Conservation (phyloP, 176 grass and related monocot species). For the Musa acuminata region DNA sequence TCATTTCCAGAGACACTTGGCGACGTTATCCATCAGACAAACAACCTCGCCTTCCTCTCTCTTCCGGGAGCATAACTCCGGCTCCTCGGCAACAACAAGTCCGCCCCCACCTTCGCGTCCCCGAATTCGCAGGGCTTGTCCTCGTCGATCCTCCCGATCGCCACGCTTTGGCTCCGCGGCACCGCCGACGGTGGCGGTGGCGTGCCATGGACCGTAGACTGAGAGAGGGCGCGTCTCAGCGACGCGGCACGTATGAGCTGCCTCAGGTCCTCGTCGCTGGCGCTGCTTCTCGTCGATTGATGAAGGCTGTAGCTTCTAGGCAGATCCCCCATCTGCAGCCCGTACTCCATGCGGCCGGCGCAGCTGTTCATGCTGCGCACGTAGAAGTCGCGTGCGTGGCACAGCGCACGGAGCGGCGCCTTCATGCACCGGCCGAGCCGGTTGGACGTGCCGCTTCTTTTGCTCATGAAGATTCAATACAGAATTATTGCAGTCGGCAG, state of each 20-base stretch:
- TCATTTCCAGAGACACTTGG: background rate
- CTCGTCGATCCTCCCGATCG: constrained; percentile 8
- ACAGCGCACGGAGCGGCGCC: constrained; percentile 25
- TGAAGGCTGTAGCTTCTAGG: constrained; percentile 21
- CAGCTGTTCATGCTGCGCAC: constrained; percentile 32
- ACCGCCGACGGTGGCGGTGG: background rate
- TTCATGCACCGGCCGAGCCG: constrained; percentile 7
- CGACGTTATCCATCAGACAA: background rate
- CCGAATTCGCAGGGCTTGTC: constrained; percentile 10
- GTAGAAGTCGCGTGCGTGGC: constrained; percentile 26
- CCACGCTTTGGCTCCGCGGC: constrained; percentile 14
- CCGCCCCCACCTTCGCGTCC: background rate
- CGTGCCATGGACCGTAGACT: background rate
- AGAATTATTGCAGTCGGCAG: background rate
- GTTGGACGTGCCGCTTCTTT: constrained; percentile 8
- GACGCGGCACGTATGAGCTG: constrained; percentile 6
- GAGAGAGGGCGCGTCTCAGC: background rate
- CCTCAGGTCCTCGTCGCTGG: constrained; percentile 1
- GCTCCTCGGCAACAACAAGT: background rate
- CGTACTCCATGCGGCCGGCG: constrained; percentile 16
- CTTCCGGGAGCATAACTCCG: constrained; percentile 1
- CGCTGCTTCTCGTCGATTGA: constrained; percentile 3
- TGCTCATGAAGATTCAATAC: background rate
- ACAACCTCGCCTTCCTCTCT: background rate
- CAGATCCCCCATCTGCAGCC: background rate